Conservation (phyloP, 2,329 filamentous ascomycete genomes). For the Colletotrichum godetiae region DNA sequence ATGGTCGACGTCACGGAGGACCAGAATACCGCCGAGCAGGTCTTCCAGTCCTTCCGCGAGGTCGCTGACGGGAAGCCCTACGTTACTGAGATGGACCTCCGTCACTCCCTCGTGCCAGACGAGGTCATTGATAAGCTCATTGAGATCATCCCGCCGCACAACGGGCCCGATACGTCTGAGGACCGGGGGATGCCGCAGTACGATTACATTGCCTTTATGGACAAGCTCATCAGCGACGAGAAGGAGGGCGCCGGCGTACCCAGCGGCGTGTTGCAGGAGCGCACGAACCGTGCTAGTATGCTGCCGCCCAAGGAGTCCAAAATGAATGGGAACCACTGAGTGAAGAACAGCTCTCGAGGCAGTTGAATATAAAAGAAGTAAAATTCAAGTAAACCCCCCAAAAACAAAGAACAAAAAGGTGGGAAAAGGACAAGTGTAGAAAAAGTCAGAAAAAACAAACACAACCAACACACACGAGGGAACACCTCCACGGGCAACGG, state of each 20-base stretch:
- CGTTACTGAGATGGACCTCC: conserved; percentile 95
- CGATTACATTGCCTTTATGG: conserved; percentile 98
- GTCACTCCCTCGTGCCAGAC: conserved; percentile 94
- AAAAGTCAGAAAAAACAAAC: background rate
- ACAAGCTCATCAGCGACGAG: conserved; percentile 74
- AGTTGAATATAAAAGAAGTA: no score
- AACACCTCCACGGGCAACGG: background rate
- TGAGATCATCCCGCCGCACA: conserved; percentile 85
- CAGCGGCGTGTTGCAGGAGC: conserved; percentile 47
- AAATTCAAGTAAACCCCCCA: no score
- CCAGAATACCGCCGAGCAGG: conserved; percentile 98
- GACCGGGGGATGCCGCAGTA: conserved; percentile 89
- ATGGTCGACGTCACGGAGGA: conserved; percentile 99
- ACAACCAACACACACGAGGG: background rate
- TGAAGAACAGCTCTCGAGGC: no score
- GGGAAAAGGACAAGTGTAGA: background rate
- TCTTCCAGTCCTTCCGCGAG: conserved; percentile 97
- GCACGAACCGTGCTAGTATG: conserved; percentile 44
- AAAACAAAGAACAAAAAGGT: background rate
- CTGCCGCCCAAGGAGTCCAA: conserved; percentile 48
- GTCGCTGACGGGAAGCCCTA: conserved; percentile 99
- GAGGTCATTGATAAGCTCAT: conserved; percentile 95
- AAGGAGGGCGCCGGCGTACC: conserved; percentile 43
- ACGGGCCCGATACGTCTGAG: conserved; percentile 85
- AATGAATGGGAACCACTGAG: conserved; percentile 47